phyloP scores from a whole-genome alignment of 805 yeast genomes.

The Starmera pachycereana region DNA sequence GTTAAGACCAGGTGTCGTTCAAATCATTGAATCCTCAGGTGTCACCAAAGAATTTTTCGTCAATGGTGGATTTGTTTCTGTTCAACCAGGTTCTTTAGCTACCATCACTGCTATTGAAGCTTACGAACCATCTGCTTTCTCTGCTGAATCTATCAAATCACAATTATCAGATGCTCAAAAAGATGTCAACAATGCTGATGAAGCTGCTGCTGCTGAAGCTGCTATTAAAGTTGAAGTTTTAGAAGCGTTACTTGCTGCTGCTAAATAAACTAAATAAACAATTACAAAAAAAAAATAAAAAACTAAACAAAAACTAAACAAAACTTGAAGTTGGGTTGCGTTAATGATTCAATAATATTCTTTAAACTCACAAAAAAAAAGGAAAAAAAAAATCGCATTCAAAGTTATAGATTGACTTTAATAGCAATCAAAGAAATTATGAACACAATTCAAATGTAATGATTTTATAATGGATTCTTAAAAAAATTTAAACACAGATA shows the following conservation, averaged over 20 bases:
- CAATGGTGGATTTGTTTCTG: slow-evolving; percentile 94
- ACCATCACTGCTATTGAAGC: slow-evolving; percentile 94
- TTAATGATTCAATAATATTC: too few relatives aligned
- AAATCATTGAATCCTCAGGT: slow-evolving; percentile 71
- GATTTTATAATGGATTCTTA: too few relatives aligned
- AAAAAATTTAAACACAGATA: too few relatives aligned
- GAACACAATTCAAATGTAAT: too few relatives aligned
- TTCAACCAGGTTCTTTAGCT: slow-evolving; percentile 87
- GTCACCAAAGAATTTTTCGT: slow-evolving; percentile 75
- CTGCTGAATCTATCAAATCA: slow-evolving; percentile 64
- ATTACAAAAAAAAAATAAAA: slow-evolving; percentile 1
- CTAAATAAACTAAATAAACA: slow-evolving; percentile 35
- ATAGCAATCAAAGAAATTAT: too few relatives aligned
- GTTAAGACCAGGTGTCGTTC: slow-evolving; percentile 91
- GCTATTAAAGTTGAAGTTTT: slow-evolving; percentile 91
- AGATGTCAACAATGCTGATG: slow-evolving; percentile 77
- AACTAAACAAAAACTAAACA: not conserved
- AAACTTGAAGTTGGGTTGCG: too few relatives aligned
- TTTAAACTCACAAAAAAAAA: too few relatives aligned
- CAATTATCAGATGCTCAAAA: slow-evolving; percentile 91
- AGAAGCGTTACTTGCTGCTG: slow-evolving; percentile 83
- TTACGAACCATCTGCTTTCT: slow-evolving; percentile 80
- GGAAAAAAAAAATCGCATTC: too few relatives aligned
- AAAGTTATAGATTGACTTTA: too few relatives aligned
- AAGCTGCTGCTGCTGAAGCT: slow-evolving; percentile 87